phyloP scores from a whole-genome alignment of 1,284 basidiomycete species.

The Xerocomus tenax region DNA sequence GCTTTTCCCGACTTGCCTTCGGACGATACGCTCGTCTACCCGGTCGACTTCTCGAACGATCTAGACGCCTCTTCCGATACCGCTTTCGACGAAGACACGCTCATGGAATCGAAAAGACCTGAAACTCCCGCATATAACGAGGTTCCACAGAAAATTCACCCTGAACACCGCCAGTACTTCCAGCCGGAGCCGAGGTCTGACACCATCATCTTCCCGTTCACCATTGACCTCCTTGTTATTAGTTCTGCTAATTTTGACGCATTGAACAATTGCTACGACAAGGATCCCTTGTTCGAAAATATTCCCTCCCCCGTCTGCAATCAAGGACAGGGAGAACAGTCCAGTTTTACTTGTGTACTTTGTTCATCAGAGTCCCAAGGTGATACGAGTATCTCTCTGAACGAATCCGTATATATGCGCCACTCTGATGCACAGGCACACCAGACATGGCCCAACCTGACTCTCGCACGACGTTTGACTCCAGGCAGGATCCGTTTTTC shows the following conservation, averaged over 20 bases:
- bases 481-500: neutral
- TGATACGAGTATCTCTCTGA: conserved; percentile 12
- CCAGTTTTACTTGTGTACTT: conserved; percentile 17
- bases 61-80: conserved; percentile 25
- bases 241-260: conserved; percentile 8
- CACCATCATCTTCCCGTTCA: neutral
- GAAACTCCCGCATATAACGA: conserved; percentile 17
- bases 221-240: conserved; percentile 14
- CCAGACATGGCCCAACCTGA: conserved; percentile 6
- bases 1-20: conserved; percentile 12
- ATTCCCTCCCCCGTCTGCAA: conserved; percentile 14
- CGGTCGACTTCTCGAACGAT: conserved; percentile 7
- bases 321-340: conserved; percentile 8
- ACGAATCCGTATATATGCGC: conserved; percentile 16
- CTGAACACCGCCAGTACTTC: neutral
- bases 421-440: conserved; percentile 11
- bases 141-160: neutral
- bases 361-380: conserved; percentile 21
- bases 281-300: neutral
- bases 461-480: neutral
- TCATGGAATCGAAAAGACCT: neutral
- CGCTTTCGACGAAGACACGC: conserved; percentile 12
- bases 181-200: conserved; percentile 16
- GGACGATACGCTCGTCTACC: conserved; percentile 23
- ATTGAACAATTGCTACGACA: neutral